Percentiles rank a stretch among this genome's conserved stretches.
phyloP scores from a whole-genome alignment of 441 rosid species.

The Melastoma candidum region DNA sequence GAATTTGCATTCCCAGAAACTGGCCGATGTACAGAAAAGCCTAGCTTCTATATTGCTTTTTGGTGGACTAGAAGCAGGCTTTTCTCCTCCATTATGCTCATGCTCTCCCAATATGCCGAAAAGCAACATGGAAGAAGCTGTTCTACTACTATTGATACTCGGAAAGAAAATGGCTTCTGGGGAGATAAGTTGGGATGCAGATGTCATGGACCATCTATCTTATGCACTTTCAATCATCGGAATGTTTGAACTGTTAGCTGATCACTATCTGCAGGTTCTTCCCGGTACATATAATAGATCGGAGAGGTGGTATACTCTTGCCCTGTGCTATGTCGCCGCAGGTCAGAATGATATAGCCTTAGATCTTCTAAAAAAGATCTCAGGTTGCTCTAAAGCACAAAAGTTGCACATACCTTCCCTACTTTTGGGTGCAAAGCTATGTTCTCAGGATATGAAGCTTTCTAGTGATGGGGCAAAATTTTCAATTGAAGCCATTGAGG shows the following conservation, averaged over 20 bases:
- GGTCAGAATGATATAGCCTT: constrained; percentile 60
- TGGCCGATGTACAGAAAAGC: constrained; percentile 66
- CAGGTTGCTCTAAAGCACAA: constrained; percentile 59
- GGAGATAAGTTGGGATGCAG: constrained; percentile 70
- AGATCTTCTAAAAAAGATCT: constrained; percentile 57
- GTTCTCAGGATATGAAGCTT: constrained; percentile 53
- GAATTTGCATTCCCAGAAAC: constrained; percentile 65
- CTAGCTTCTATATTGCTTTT: constrained; percentile 67
- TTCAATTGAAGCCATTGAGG: constrained; percentile 40
- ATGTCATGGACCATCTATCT: constrained; percentile 69
- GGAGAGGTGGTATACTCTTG: constrained; percentile 83
- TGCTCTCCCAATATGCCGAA: constrained; percentile 34
- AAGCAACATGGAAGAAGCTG: constrained; percentile 69
- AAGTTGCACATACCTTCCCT: constrained; percentile 42
- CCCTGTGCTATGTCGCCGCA: constrained; percentile 76
- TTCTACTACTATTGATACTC: constrained; percentile 59
- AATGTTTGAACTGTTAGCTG: constrained; percentile 54
- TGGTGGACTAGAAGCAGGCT: constrained; percentile 57
- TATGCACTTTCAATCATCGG: constrained; percentile 70
- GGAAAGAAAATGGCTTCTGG: constrained; percentile 54
- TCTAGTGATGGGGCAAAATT: constrained; percentile 55
- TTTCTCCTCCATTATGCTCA: constrained; percentile 29
- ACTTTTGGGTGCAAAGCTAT: constrained; percentile 69
- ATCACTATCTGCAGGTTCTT: constrained; percentile 59
- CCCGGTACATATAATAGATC: constrained; percentile 61